Evolutionary conservation across 2,329 filamentous ascomycete species (phyloP).

Genomic region (Talaromyces pinophilus): DNA sequence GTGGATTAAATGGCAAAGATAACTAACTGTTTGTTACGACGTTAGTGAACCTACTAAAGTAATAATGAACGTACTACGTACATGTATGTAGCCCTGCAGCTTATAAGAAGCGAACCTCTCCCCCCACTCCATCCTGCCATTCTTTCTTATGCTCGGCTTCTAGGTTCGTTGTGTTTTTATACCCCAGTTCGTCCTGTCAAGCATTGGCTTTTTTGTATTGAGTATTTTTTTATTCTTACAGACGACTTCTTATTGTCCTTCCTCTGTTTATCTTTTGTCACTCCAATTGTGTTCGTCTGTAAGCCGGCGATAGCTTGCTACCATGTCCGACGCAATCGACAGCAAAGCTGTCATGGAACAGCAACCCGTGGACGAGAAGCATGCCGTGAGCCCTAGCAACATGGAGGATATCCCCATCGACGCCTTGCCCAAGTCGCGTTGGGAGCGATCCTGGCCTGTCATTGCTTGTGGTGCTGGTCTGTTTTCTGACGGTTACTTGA

Average conservation of each 20-base stretch:
- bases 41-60: neutral
- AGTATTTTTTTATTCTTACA: neutral
- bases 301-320: neutral
- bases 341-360: conserved; percentile 22
- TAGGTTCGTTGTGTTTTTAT: neutral
- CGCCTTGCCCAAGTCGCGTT: conserved; percentile 40
- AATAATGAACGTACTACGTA: neutral
- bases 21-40: neutral
- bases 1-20: neutral
- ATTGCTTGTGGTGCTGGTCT: conserved; percentile 87
- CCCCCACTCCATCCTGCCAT: neutral
- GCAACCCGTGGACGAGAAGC: conserved; percentile 21
- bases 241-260: neutral
- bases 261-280: neutral
- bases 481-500: conserved; percentile 90
- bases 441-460: conserved; percentile 67
- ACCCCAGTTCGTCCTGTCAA: neutral
- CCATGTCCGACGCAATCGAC: conserved; percentile 22
- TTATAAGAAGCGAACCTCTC: conserved; percentile 5
- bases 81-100: neutral
- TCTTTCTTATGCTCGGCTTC: conserved; percentile 3
- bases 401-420: conserved; percentile 33
- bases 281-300: neutral
- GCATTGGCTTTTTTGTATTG: neutral
- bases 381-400: conserved; percentile 20